phyloP scores from a whole-genome alignment of 2,329 filamentous ascomycete genomes.

The Knoxdaviesia proteae region DNA sequence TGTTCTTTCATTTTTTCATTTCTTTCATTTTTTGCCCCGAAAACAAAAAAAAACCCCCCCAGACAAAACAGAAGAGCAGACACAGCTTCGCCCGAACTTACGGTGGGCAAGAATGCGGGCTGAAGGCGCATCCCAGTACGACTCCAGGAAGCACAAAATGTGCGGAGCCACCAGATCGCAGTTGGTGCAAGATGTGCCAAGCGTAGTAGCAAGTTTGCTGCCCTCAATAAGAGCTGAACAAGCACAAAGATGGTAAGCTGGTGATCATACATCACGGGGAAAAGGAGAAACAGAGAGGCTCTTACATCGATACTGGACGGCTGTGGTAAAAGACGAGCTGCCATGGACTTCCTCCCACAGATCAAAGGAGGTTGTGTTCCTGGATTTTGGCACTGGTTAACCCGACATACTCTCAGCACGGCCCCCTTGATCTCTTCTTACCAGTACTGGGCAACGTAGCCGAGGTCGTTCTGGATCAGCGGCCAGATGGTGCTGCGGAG shows the following conservation, averaged over 20 bases:
- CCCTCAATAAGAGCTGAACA: conserved; percentile 40
- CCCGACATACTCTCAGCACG: too few relatives aligned
- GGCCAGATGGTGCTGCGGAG: conserved; percentile 45
- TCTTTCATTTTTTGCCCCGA: too few relatives aligned
- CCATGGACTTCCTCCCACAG: conserved; percentile 68
- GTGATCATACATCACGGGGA: neutral
- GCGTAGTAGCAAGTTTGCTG: conserved; percentile 37
- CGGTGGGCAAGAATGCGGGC: conserved; percentile 49
- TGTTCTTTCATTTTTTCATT: neutral
- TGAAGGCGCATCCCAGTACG: conserved; percentile 44
- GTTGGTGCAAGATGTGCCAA: conserved; percentile 37
- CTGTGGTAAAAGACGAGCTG: conserved; percentile 60
- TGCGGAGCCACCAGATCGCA: conserved; percentile 48
- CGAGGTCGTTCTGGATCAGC: conserved; percentile 53
- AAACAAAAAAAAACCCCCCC: too few relatives aligned
- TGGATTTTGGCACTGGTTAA: conserved; percentile 4
- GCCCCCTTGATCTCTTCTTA: conserved; percentile 6
- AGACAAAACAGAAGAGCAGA: too few relatives aligned
- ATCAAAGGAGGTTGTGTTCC: conserved; percentile 45
- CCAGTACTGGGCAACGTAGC: conserved; percentile 57
- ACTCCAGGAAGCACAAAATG: conserved; percentile 52
- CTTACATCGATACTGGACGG: conserved; percentile 43
- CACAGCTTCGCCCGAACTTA: conserved; percentile 5
- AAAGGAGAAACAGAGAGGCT: conserved; percentile 7
- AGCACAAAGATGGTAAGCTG: neutral